Conservation (phyloP, 2,329 filamentous ascomycete genomes). For the Fusarium transvaalense region DNA sequence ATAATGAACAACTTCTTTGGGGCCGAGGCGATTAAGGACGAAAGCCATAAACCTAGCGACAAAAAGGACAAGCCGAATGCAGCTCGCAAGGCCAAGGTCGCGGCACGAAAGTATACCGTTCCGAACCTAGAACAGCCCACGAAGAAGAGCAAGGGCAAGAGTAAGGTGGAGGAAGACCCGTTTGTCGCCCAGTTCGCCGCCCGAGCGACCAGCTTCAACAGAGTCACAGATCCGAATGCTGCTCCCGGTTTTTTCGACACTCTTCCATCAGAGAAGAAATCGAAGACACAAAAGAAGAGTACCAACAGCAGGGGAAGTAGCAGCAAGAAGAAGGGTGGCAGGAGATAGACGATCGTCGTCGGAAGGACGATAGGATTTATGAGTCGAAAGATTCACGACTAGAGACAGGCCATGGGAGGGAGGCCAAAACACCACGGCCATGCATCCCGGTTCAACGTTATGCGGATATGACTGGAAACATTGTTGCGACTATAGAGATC, state of each 20-base stretch:
- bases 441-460: not conserved
- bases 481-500: not conserved
- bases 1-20: slow-evolving; percentile 1
- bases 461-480: not conserved
- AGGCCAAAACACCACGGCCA: not conserved
- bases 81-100: slow-evolving; percentile 1
- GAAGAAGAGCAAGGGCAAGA: not conserved
- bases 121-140: slow-evolving; percentile 2
- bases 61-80: not conserved
- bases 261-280: slow-evolving; percentile 8
- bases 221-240: not conserved
- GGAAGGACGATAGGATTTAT: not conserved
- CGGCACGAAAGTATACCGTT: slow-evolving; percentile 1
- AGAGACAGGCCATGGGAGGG: not conserved
- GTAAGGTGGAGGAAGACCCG: not conserved
- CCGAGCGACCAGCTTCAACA: slow-evolving; percentile 10
- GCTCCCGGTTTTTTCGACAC: slow-evolving; percentile 14
- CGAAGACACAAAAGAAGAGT: not conserved
- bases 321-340: not conserved
- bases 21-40: not conserved
- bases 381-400: not conserved
- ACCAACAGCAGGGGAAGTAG: not conserved
- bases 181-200: slow-evolving; percentile 18
- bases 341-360: not conserved
- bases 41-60: not conserved